A percentile compares a stretch with the other conserved stretches of the same genome.
Conservation (phyloP, 257 asterid genomes). For the Handroanthus guayacan region DNA sequence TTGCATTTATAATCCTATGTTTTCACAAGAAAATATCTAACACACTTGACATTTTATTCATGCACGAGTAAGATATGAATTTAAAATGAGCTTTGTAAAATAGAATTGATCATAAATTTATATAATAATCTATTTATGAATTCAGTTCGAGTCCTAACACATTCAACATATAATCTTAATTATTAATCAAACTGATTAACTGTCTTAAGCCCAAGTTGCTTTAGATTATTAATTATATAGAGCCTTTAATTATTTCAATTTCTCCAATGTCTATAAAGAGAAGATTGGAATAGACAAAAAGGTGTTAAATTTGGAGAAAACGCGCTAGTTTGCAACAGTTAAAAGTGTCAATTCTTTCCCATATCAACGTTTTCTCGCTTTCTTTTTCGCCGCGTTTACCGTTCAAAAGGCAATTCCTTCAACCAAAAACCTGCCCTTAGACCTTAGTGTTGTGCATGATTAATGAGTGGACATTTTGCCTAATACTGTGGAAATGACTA, state of each 20-base stretch:
- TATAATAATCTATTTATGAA: background rate
- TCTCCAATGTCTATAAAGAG: background rate
- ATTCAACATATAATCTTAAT: background rate
- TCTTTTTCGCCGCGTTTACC: conserved; percentile 45
- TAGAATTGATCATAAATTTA: background rate
- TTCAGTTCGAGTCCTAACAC: background rate
- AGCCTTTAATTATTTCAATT: background rate
- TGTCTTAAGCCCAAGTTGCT: background rate
- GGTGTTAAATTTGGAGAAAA: conserved; percentile 4
- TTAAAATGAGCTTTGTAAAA: too few species aligned
- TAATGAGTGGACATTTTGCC: background rate
- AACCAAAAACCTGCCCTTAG: background rate
- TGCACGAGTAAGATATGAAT: too few species aligned
- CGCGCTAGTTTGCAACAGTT: conserved; percentile 31
- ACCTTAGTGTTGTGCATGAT: conserved; percentile 19
- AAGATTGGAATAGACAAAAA: background rate
- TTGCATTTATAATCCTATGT: too few species aligned
- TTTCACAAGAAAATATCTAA: too few species aligned
- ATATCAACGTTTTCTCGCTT: conserved; percentile 33
- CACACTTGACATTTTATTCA: too few species aligned
- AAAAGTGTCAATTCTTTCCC: conserved; percentile 36
- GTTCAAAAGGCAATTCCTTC: conserved; percentile 7
- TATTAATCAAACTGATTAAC: background rate
- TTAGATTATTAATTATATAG: background rate
- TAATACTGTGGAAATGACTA: conserved; percentile 8